phyloP scores from a whole-genome alignment of 225 moss, liverwort and hornwort genomes.

The Climacium dendroides region DNA sequence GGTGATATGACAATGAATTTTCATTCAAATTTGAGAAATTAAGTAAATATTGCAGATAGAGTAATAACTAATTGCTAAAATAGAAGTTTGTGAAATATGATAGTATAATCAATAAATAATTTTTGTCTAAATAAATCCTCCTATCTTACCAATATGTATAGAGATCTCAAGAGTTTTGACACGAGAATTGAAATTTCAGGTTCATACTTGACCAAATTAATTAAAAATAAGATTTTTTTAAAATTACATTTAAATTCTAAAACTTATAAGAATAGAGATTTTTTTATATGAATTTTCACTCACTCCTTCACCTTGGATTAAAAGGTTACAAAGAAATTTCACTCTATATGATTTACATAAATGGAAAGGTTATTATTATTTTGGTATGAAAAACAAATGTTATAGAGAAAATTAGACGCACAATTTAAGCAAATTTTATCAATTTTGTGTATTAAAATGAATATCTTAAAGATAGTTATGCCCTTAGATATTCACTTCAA shows the following conservation, averaged over 20 bases:
- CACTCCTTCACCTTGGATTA: neutral
- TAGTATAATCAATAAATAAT: neutral
- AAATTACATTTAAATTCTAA: neutral
- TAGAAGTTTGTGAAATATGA: neutral
- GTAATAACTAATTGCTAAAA: too few relatives aligned
- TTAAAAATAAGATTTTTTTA: too few relatives aligned
- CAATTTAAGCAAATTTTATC: neutral
- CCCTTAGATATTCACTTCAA: neutral
- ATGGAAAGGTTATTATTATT: neutral
- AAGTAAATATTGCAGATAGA: neutral
- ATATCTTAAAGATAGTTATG: neutral
- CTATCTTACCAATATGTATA: too few relatives aligned
- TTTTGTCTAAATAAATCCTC: neutral
- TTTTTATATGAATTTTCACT: neutral
- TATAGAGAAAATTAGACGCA: neutral
- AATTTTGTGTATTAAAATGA: neutral
- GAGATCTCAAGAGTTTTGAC: too few relatives aligned
- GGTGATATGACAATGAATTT: too few relatives aligned
- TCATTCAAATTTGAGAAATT: neutral
- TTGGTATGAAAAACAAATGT: neutral
- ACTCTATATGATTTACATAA: neutral
- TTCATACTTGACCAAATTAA: too few relatives aligned
- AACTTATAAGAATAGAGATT: neutral
- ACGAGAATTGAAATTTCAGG: too few relatives aligned
- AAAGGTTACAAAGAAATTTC: fast-evolving